Percentiles rank a stretch among this genome's conserved stretches.
Conservation (phyloP, 805 yeast genomes). For the Ogataea parapolymorpha region DNA sequence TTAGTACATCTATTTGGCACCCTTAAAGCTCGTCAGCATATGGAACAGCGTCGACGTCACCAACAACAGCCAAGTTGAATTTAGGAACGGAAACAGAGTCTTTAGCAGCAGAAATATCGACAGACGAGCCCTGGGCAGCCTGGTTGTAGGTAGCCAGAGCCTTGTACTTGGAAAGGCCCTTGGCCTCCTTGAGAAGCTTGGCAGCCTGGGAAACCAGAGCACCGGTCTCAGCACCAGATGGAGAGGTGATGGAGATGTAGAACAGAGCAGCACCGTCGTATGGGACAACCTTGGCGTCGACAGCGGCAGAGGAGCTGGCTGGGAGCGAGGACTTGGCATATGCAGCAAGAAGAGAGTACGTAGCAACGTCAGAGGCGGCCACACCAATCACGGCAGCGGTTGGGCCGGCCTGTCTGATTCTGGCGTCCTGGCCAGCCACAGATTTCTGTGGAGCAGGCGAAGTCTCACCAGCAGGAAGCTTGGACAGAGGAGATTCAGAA, state of each 20-base stretch:
- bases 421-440: conserved; percentile 63
- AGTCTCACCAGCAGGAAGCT: conserved; percentile 60
- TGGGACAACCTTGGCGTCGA: conserved; percentile 53
- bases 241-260: conserved; percentile 61
- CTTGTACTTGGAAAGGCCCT: conserved; percentile 57
- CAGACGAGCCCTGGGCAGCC: conserved; percentile 40
- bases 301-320: conserved; percentile 50
- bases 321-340: conserved; percentile 50
- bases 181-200: conserved; percentile 48
- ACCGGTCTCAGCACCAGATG: conserved; percentile 55
- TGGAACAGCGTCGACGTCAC: conserved; percentile 84
- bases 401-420: conserved; percentile 60
- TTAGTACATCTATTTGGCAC: conserved; percentile 14
- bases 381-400: conserved; percentile 79
- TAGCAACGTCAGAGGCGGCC: conserved; percentile 68
- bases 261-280: conserved; percentile 83
- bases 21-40: conserved; percentile 80
- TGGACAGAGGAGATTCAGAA: conserved; percentile 59
- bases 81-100: conserved; percentile 41
- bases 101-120: conserved; percentile 35
- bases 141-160: conserved; percentile 46
- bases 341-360: conserved; percentile 68
- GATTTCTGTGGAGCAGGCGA: conserved; percentile 37
- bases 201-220: conserved; percentile 60
- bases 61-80: conserved; percentile 85